A percentile compares a stretch with the other conserved stretches of the same genome.
phyloP scores from a whole-genome alignment of 257 asterid genomes.

The Linderniella brevidens region DNA sequence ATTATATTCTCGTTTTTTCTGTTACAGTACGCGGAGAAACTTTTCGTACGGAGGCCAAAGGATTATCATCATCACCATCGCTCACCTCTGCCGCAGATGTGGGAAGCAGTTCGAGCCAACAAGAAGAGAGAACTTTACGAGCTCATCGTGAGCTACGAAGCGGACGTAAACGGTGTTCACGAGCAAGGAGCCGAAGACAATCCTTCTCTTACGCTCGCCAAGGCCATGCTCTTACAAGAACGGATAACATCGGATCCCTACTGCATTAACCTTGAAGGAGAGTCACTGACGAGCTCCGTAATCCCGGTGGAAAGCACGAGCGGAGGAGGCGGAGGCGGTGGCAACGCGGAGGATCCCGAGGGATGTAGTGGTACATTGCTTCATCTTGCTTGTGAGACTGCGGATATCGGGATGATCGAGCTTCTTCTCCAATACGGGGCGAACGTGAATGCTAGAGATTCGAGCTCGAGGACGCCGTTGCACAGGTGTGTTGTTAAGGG shows the following conservation, averaged over 20 bases:
- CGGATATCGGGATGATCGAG: conserved; percentile 92
- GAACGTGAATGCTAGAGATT: conserved; percentile 60
- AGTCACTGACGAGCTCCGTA: conserved; percentile 15
- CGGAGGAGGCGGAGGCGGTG: conserved; percentile 14
- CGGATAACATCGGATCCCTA: conserved; percentile 29
- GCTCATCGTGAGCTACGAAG: conserved; percentile 63
- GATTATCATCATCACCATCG: conserved; percentile 29
- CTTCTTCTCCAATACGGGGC: conserved; percentile 93
- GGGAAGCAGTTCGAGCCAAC: conserved; percentile 82
- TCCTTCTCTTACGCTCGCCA: conserved; percentile 81
- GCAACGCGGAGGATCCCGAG: conserved; percentile 22
- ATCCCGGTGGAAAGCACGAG: conserved; percentile 23
- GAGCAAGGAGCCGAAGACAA: conserved; percentile 26
- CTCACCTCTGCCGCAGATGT: conserved; percentile 47
- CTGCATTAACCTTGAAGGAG: conserved; percentile 27
- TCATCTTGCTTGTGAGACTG: conserved; percentile 88
- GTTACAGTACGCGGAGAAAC: conserved; percentile 82
- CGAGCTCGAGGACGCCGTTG: conserved; percentile 57
- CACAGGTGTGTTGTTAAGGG: conserved; percentile 60
- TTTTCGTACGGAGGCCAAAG: conserved; percentile 55
- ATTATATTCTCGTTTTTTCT: conserved; percentile 1
- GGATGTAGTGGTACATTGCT: conserved; percentile 80
- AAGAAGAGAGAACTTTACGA: conserved; percentile 71
- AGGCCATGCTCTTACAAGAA: conserved; percentile 83
- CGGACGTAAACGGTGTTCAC: conserved; percentile 44